Conservation (phyloP, 192 early-diverging fungal genomes). For the Podila clonocystis region DNA sequence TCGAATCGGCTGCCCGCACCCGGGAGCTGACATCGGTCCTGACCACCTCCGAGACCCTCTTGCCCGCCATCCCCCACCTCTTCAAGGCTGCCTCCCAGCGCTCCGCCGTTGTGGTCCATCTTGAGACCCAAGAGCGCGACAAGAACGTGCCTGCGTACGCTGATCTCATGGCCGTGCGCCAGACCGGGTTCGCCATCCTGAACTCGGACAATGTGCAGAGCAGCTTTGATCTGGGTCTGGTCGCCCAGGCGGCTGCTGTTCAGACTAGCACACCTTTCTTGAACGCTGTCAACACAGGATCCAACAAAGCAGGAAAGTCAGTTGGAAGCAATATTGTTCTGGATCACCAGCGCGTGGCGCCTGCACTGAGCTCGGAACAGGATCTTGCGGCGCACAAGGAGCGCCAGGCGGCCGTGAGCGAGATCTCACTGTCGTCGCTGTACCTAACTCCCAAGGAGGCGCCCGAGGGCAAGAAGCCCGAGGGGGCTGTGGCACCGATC, state of each 20-base stretch:
- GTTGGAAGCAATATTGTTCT: conserved; percentile 14
- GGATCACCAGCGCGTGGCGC: conserved; percentile 41
- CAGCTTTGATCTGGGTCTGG: conserved; percentile 82
- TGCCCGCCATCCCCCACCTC: conserved; percentile 65
- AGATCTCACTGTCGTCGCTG: conserved; percentile 42
- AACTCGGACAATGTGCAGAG: conserved; percentile 82
- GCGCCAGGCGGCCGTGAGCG: conserved; percentile 44
- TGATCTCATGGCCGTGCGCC: conserved; percentile 77
- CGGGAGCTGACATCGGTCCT: conserved; percentile 43
- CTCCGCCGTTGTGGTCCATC: conserved; percentile 65
- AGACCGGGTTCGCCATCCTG: conserved; percentile 82
- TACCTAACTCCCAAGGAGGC: conserved; percentile 27
- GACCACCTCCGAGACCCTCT: conserved; percentile 43
- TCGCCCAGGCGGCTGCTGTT: conserved; percentile 79
- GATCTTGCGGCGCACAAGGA: conserved; percentile 55
- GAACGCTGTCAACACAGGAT: conserved; percentile 65
- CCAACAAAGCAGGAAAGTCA: not conserved
- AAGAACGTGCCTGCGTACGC: conserved; percentile 53
- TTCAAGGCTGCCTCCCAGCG: conserved; percentile 59
- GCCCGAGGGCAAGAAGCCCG: conserved; percentile 1
- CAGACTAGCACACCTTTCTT: conserved; percentile 67
- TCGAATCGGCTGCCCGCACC: conserved; percentile 24
- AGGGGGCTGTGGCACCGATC: conserved; percentile 9
- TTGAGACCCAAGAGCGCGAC: conserved; percentile 56
- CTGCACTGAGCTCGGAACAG: conserved; percentile 45